Percentiles rank a stretch among this genome's conserved stretches.
These are phyloP conservation scores for Clavaria fumosa DNA, from an alignment of 768 basidiomycete species.

Conservation along the genomic window DNA sequence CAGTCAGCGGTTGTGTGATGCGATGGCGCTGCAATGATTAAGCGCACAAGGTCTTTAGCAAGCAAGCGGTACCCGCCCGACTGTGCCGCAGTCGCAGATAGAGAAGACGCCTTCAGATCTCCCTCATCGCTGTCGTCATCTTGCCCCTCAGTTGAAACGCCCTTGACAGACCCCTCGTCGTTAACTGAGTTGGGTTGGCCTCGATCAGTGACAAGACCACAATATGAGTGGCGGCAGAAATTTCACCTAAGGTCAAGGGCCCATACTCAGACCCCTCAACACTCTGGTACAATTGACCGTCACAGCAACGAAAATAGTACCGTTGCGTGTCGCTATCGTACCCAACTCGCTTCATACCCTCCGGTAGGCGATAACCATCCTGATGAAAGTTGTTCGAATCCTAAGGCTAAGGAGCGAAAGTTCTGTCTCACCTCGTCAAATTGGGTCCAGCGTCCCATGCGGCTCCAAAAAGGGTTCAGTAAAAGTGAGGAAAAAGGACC, in stretches of 20 bases:
- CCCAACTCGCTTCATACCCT: constrained; percentile 51
- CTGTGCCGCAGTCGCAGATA: constrained; percentile 14
- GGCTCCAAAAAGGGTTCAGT: not conserved
- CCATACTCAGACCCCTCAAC: constrained; percentile 50
- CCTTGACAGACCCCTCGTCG: no score
- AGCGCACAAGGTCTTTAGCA: constrained; percentile 32
- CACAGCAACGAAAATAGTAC: constrained; percentile 46
- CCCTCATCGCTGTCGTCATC: no score
- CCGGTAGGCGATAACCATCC: constrained; percentile 38
- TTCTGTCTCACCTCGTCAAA: constrained; percentile 11
- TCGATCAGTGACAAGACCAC: not conserved
- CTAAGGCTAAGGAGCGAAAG: not conserved
- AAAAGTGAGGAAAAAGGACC: not conserved
- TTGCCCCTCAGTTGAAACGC: no score
- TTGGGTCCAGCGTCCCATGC: constrained; percentile 19
- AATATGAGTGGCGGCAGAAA: not conserved
- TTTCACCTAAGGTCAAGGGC: constrained; percentile 18
- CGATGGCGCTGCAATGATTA: not conserved
- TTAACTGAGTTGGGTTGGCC: not conserved
- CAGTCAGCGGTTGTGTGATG: no score
- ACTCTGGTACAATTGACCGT: constrained; percentile 42
- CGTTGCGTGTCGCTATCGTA: constrained; percentile 59
- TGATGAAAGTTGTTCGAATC: not conserved
- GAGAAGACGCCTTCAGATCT: constrained; percentile 43
- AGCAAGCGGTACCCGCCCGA: constrained; percentile 44